Conservation (phyloP, 805 yeast species). For the Metschnikowia kunwiensis region DNA sequence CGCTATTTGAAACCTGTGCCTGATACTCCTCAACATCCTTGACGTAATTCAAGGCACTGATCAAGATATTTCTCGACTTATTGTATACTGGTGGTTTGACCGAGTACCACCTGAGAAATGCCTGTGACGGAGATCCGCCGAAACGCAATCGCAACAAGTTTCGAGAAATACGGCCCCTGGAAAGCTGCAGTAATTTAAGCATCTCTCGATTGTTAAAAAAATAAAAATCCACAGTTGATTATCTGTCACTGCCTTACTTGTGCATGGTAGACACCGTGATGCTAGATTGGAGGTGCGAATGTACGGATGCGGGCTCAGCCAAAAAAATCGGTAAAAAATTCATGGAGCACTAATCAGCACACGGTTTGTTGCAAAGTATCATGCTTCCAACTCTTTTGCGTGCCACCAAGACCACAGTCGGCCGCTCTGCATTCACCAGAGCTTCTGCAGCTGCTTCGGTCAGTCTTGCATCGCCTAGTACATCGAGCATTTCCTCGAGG, state of each 20-base stretch:
- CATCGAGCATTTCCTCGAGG: conserved; percentile 4
- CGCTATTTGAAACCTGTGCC: conserved; percentile 17
- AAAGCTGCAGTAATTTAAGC: no score
- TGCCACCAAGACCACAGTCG: conserved; percentile 9
- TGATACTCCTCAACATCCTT: conserved; percentile 29
- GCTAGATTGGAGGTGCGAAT: conserved; percentile 5
- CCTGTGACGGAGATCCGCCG: background rate
- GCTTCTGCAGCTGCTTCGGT: conserved; percentile 1
- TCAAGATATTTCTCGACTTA: conserved; percentile 9
- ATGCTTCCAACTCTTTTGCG: conserved; percentile 14
- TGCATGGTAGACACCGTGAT: no score
- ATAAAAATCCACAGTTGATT: no score
- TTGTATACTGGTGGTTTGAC: conserved; percentile 15
- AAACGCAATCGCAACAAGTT: no score
- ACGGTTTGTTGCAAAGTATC: background rate
- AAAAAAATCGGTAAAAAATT: conserved; percentile 7
- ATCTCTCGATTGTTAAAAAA: no score
- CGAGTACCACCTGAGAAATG: conserved; percentile 5
- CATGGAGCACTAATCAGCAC: background rate
- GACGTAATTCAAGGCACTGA: conserved; percentile 26
- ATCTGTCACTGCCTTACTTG: no score
- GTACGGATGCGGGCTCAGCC: conserved; percentile 9
- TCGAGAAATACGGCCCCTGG: no score
- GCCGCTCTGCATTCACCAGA: conserved; percentile 1
- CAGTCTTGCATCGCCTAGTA: background rate